phyloP scores from a whole-genome alignment of 1,139 yeast species.

The Torulaspora globosa region DNA sequence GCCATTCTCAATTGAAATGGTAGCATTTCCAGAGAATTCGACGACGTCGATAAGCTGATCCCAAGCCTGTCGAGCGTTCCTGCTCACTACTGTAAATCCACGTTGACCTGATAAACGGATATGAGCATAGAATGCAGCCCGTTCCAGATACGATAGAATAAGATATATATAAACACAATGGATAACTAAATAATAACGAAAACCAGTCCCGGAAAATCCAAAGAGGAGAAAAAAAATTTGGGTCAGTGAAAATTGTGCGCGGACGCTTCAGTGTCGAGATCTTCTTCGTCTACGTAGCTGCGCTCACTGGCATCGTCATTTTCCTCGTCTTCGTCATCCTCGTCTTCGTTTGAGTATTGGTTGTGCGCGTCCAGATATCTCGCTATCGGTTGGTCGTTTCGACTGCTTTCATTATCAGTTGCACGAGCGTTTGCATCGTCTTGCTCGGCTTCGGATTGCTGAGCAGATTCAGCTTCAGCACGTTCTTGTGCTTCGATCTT shows the following conservation, averaged over 20 bases:
- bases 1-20: background rate
- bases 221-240: background rate
- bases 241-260: constrained; percentile 4
- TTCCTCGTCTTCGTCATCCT: constrained; percentile 25
- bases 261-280: constrained; percentile 15
- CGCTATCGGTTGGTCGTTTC: constrained; percentile 17
- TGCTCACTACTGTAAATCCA: background rate
- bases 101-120: background rate
- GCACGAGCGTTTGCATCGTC: constrained; percentile 32
- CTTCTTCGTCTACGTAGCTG: constrained; percentile 25
- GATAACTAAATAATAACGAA: background rate
- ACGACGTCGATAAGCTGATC: background rate
- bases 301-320: constrained; percentile 30
- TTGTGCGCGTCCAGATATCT: constrained; percentile 20
- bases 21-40: background rate
- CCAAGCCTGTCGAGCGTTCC: background rate
- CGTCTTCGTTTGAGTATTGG: constrained; percentile 18
- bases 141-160: background rate
- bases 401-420: constrained; percentile 29
- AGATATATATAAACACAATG: constrained; percentile 1
- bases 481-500: constrained; percentile 80
- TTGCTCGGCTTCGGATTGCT: constrained; percentile 33
- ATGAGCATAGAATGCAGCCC: background rate
- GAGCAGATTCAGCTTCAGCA: constrained; percentile 38
- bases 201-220: constrained; percentile 1